A percentile compares a stretch with the other conserved stretches of the same genome.
Evolutionary conservation across 805 yeast genomes (phyloP).

Genomic region (Saccharomyces mikatae): DNA sequence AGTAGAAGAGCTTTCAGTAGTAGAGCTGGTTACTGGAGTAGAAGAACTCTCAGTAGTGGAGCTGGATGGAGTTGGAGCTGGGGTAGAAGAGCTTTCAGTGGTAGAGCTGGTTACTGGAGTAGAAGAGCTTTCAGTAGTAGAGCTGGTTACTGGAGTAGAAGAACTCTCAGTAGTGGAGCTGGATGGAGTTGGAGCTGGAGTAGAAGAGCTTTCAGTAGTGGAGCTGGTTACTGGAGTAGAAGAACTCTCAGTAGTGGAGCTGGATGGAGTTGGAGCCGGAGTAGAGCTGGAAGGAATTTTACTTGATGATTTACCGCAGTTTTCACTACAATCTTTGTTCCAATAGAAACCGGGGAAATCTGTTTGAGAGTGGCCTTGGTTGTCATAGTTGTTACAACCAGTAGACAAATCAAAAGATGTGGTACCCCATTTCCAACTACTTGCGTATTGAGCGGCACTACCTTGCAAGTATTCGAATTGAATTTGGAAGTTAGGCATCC

Average conservation of each 20-base stretch:
- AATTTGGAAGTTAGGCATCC: conserved; percentile 26
- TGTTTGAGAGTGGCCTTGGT: conserved; percentile 23
- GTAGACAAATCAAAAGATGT: conserved; percentile 20
- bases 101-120: neutral
- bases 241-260: neutral
- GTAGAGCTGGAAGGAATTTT: neutral
- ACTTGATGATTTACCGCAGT: neutral
- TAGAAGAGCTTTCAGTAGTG: neutral
- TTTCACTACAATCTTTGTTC: conserved; percentile 2
- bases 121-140: neutral
- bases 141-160: neutral
- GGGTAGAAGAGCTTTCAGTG: neutral
- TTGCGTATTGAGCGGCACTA: conserved; percentile 6
- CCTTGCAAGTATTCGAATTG: conserved; percentile 30
- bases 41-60: neutral
- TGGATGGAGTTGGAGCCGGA: neutral
- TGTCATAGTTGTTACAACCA: conserved; percentile 22
- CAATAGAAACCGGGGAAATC: conserved; percentile 25
- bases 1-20: neutral
- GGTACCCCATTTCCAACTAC: conserved; percentile 8
- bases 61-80: neutral
- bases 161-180: neutral
- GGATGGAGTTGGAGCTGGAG: neutral
- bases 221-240: neutral
- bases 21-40: neutral